These are phyloP conservation scores for Ceratopteris richardii DNA, from an alignment of 75 land plant genomes.

Conservation along the genomic window DNA sequence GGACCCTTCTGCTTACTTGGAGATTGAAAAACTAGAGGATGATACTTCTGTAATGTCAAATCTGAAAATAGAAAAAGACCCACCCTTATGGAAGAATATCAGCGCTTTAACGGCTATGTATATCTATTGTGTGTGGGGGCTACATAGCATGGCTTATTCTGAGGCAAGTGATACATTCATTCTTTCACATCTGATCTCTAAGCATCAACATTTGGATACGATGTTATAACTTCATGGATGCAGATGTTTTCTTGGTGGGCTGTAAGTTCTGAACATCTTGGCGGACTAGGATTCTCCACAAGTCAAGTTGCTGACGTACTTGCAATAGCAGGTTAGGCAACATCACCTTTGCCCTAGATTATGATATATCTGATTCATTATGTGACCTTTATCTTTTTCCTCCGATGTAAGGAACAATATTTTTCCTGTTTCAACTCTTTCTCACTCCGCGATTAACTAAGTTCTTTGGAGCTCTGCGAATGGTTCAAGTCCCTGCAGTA, in stretches of 20 bases:
- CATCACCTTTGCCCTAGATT: neutral
- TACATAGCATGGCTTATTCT: conserved; percentile 42
- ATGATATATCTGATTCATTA: neutral
- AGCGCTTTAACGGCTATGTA: conserved; percentile 26
- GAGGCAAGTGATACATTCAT: conserved; percentile 23
- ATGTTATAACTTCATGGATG: neutral
- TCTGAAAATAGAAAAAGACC: too few relatives aligned
- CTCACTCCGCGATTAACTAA: conserved; percentile 25
- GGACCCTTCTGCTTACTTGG: too few relatives aligned
- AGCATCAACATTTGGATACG: too few relatives aligned
- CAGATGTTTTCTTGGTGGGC: conserved; percentile 56
- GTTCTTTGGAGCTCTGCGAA: conserved; percentile 18
- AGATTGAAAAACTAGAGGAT: too few relatives aligned
- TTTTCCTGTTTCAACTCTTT: conserved; percentile 31
- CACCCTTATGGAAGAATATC: conserved; percentile 27
- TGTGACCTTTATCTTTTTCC: neutral
- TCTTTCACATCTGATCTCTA: neutral
- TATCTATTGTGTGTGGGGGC: conserved; percentile 38
- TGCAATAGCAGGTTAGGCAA: conserved; percentile 33
- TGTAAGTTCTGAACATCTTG: conserved; percentile 27
- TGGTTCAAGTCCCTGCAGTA: conserved; percentile 31
- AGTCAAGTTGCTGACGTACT: conserved; percentile 41
- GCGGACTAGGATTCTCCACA: conserved; percentile 38
- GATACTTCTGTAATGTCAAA: too few relatives aligned
- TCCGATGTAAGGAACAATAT: conserved; percentile 14